Percentiles rank a stretch among this genome's conserved stretches.
These are phyloP conservation scores for Phtheirospermum japonicum DNA, from an alignment of 257 asterid genomes.

Conservation along the genomic window DNA sequence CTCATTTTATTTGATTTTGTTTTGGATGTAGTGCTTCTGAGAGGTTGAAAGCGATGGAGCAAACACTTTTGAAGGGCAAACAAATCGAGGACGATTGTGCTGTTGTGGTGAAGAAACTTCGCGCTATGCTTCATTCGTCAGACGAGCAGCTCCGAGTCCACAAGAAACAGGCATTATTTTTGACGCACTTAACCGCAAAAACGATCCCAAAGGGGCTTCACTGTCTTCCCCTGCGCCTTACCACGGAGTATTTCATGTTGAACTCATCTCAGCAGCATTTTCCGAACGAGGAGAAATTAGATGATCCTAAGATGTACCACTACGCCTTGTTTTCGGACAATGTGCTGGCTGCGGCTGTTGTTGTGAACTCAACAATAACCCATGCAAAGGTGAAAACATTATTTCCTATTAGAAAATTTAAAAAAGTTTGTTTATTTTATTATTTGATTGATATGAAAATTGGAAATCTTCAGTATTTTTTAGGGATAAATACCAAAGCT, in stretches of 20 bases:
- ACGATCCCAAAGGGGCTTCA: slow-evolving; percentile 65
- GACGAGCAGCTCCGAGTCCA: slow-evolving; percentile 63
- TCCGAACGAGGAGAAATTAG: slow-evolving; percentile 52
- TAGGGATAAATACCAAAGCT: no score
- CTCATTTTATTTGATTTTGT: slow-evolving; percentile 2
- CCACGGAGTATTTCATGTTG: slow-evolving; percentile 49
- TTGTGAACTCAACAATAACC: slow-evolving; percentile 77
- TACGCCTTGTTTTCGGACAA: slow-evolving; percentile 93
- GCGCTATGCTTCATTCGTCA: slow-evolving; percentile 59
- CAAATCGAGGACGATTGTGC: slow-evolving; percentile 66
- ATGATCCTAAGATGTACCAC: slow-evolving; percentile 69
- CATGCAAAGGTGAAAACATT: slow-evolving; percentile 63
- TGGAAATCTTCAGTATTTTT: no score
- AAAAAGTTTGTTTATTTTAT: no score
- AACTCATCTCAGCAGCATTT: slow-evolving; percentile 59
- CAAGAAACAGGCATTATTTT: slow-evolving; percentile 56
- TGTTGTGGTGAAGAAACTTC: slow-evolving; percentile 52
- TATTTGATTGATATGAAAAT: no score
- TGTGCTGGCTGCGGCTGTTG: slow-evolving; percentile 84
- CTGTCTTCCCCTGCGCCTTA: slow-evolving; percentile 59
- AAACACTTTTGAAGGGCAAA: slow-evolving; percentile 71
- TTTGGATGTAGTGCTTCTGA: slow-evolving; percentile 55
- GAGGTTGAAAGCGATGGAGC: slow-evolving; percentile 77
- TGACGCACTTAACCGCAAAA: slow-evolving; percentile 52
- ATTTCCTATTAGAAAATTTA: neutral